Base-by-base conservation (phyloP, 2,329 filamentous ascomycete genomes). In the Penicillium polonicum region DNA sequence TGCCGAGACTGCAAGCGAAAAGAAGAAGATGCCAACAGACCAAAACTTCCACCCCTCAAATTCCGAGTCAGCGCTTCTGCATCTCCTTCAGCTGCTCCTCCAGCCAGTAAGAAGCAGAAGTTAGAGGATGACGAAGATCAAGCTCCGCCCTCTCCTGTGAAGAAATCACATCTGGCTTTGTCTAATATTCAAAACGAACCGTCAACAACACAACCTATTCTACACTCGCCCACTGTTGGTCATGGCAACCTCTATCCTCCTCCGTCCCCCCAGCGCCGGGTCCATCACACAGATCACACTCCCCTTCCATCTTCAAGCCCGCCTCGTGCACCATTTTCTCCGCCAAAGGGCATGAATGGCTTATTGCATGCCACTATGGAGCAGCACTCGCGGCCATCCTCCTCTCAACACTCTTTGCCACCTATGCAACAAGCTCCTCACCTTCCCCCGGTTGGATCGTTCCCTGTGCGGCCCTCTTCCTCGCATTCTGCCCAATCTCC, bases 1-100 rank as follows among this genome's bases (percentile, higher is more conserved):
- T 97, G 93, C 77, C 79, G 79, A 35, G 86, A 88, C 48, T 99
- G 94, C 78, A 86, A 85, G 65, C 85, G 83, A 17, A 87, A 85
- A 58, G 84, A 86, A 61, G 81, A 88, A 65, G 84, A 85, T 52
- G 80, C 81, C 19, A 84, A 82, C 59, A 80, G 79, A 64, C 84
- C 85, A 39, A 89, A 88, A 68, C 80, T 86, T 46, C 85, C 83
- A 7, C 79, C 83, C 15, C 74, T 88, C 62, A 86, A 86, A 67
- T 80, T 88, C 65, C 79, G 80, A 48, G 72, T 85, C 54, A 80
- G 78, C 33, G 74, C 78, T 25, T 81, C 82, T 17, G 72, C 77
- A 10, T 82, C 81, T 10, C 79, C 80, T 60, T 70, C 74, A 15
- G 68, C 71, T 35, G 57, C 58, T 38, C 52, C 58, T 44, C 49